Evolutionary conservation across 2,329 filamentous ascomycete genomes (phyloP), one percentile per base, ranked within the genome.

Genomic region (Diaporthe batatas): DNA sequence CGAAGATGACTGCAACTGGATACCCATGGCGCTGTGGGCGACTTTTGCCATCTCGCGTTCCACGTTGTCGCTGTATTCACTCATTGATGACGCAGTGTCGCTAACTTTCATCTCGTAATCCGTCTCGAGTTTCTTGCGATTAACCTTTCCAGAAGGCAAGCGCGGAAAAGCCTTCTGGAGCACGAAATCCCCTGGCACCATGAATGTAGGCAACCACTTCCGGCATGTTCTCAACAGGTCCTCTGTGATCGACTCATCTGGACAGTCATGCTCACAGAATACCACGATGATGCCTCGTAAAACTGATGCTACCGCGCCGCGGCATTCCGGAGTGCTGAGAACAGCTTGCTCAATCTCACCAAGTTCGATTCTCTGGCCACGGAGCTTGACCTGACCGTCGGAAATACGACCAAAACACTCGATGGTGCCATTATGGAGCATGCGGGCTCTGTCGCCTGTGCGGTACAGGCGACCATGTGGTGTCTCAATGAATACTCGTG

Each of bases 351-450:
- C 93, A 25, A 95, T 86, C 78, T 95, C 94, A 0, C 93, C 93
- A 6, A 96, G 88, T 78, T 96, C 93, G 67, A 97, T 89, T 64
- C 94, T 88, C 81, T 97, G 95, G 1, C 95, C 95, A 69, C 94
- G 89, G 10, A 98, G 86, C 81, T 98, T 98, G 67, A 98, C 91
- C 80, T 98, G 95, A 0, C 94, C 94, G 65, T 90, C 90, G 2
- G 89, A 89, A 16, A 98, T 91, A 14, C 95, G 91, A 0, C 95
- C 95, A 44, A 95, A 86, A 78, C 94, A 97, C 80, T 97, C 93
- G n/a, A 98, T 85, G 0, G 87, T 89, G 0, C 94, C 94, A 73
- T 93, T 86, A 0, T 85, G 76, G 2, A 88, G 86, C 64, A 97
- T 86, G 29, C 89, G 88, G 6, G 93, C 95, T 79, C 93, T 94